phyloP scores from a whole-genome alignment of 1,284 basidiomycete species.

The Vanrija humicola region DNA sequence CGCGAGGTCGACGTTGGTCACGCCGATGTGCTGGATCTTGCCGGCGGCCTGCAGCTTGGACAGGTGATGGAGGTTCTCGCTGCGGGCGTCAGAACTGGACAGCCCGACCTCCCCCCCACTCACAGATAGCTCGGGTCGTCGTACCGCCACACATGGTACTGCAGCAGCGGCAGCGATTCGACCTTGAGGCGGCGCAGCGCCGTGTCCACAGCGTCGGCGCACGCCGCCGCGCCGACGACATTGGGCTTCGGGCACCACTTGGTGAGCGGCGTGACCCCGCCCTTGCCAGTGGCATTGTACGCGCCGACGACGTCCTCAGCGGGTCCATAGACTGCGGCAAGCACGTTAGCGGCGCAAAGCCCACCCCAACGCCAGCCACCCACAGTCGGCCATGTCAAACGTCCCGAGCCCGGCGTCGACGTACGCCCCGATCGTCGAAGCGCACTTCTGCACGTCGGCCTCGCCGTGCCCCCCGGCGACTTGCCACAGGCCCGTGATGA shows the following conservation, averaged over 20 bases:
- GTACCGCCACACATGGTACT: slow-evolving; percentile 10
- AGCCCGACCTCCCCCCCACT: not conserved
- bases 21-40: slow-evolving; percentile 5
- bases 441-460: not conserved
- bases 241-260: slow-evolving; percentile 5
- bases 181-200: not conserved
- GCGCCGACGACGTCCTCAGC: too few species aligned
- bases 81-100: not conserved
- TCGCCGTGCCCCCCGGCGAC: slow-evolving; percentile 14
- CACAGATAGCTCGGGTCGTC: slow-evolving; percentile 7
- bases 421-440: not conserved
- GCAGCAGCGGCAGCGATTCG: slow-evolving; percentile 1
- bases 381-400: slow-evolving; percentile 17
- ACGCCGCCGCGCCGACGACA: slow-evolving; percentile 1
- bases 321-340: too few species aligned
- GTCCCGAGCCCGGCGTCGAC: not conserved
- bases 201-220: slow-evolving; percentile 1
- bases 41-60: slow-evolving; percentile 1
- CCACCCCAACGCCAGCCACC: not conserved
- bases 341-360: too few species aligned
- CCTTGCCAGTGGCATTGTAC: too few species aligned
- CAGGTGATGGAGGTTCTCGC: slow-evolving; percentile 7
- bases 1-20: slow-evolving; percentile 19
- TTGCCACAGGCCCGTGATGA: slow-evolving; percentile 16
- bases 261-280: too few species aligned